Evolutionary conservation across 345 rosid species (phyloP).

Genomic region (Lumnitzera littorea): DNA sequence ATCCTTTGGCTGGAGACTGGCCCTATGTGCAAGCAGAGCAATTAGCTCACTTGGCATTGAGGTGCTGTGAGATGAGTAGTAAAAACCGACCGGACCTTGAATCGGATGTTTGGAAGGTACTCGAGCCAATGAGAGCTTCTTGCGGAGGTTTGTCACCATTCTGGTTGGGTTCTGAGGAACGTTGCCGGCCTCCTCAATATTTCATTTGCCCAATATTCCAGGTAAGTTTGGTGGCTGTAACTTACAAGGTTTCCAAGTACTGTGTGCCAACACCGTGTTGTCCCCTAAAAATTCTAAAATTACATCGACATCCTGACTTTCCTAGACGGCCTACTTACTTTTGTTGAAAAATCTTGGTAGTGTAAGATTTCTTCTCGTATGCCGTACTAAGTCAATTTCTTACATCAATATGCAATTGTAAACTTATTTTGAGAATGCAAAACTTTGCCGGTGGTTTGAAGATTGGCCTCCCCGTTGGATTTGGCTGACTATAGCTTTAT

Average conservation of each 20-base stretch:
- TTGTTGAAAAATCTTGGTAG: neutral
- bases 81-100: slow-evolving; percentile 73
- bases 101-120: slow-evolving; percentile 76
- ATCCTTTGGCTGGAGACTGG: slow-evolving; percentile 96
- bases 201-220: slow-evolving; percentile 84
- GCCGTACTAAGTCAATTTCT: too few relatives aligned
- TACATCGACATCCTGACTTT: too few relatives aligned
- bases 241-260: neutral
- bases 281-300: neutral
- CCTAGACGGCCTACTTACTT: neutral
- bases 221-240: slow-evolving; percentile 27
- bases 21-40: slow-evolving; percentile 85
- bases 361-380: too few relatives aligned
- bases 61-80: slow-evolving; percentile 69
- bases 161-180: slow-evolving; percentile 37
- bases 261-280: neutral
- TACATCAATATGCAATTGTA: too few relatives aligned
- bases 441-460: too few relatives aligned
- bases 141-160: slow-evolving; percentile 50
- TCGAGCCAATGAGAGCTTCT: slow-evolving; percentile 84
- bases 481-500: neutral
- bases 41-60: slow-evolving; percentile 65
- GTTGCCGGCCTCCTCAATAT: slow-evolving; percentile 51
- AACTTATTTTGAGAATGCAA: too few relatives aligned
- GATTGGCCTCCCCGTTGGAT: neutral